Evolutionary conservation across 768 basidiomycete species (phyloP).

Genomic region (Kockovaella imperatae): DNA sequence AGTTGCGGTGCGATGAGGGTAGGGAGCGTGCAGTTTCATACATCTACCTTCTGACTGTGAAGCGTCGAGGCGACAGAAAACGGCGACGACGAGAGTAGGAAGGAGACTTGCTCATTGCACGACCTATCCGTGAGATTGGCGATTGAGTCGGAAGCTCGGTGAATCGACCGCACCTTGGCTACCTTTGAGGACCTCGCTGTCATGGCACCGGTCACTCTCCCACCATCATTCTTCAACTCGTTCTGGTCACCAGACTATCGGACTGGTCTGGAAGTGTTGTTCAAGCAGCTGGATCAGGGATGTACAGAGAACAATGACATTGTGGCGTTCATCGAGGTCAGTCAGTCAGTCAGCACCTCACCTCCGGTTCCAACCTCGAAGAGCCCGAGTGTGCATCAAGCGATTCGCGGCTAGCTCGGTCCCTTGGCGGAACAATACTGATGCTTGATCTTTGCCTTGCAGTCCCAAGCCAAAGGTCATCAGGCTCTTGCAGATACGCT

Average conservation of each 20-base stretch:
- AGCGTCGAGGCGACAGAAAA: no score
- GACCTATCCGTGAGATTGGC: no score
- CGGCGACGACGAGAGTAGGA: no score
- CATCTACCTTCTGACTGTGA: no score
- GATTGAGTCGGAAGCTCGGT: no score
- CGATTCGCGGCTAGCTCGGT: not conserved
- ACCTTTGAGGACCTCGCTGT: no score
- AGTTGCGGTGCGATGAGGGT: no score
- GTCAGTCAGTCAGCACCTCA: constrained; percentile 23
- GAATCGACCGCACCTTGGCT: no score
- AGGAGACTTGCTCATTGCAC: no score
- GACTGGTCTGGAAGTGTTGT: constrained; percentile 69
- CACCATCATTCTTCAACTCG: constrained; percentile 80
- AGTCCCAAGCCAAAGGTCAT: constrained; percentile 71
- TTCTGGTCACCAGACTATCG: constrained; percentile 93
- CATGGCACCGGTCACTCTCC: constrained; percentile 87
- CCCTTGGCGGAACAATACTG: no score
- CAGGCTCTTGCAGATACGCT: constrained; percentile 54
- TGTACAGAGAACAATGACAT: constrained; percentile 76
- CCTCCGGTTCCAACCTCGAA: not conserved
- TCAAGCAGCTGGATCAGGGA: constrained; percentile 74
- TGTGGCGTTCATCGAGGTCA: constrained; percentile 69
- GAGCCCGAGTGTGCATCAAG: not conserved
- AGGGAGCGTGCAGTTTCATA: no score
- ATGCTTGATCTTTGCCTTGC: constrained; percentile 2